Evolutionary conservation across 1,139 yeast genomes (phyloP).

Genomic region (Pichia sp.): DNA sequence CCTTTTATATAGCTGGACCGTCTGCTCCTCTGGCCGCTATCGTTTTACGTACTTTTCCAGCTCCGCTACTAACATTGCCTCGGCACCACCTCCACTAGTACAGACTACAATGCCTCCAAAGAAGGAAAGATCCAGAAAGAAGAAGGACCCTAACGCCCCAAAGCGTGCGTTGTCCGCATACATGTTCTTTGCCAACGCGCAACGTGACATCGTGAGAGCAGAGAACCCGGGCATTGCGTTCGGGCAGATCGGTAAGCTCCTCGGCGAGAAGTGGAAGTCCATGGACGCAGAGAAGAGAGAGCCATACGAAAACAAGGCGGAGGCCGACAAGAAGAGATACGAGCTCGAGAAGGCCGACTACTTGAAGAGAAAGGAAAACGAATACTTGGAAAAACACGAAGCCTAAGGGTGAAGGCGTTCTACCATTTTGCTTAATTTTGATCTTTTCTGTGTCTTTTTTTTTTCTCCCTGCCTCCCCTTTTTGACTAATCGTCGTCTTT

Average conservation of each 20-base stretch:
- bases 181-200: conserved; percentile 97
- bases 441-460: background rate
- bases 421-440: background rate
- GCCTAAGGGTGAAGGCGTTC: background rate
- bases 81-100: background rate
- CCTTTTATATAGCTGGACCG: background rate
- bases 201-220: conserved; percentile 90
- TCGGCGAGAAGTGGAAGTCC: conserved; percentile 97
- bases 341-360: conserved; percentile 94
- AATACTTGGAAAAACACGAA: conserved; percentile 16
- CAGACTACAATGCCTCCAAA: conserved; percentile 20
- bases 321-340: conserved; percentile 93
- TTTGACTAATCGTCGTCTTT: background rate
- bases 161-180: conserved; percentile 97
- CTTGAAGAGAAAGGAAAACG: conserved; percentile 45
- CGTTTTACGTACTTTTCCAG: background rate
- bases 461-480: background rate
- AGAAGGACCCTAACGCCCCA: conserved; percentile 92
- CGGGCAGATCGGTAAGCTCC: conserved; percentile 86
- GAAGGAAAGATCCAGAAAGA: conserved; percentile 26
- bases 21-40: background rate
- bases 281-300: conserved; percentile 72
- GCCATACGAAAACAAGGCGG: conserved; percentile 92
- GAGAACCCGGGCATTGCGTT: conserved; percentile 93
- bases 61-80: conserved; percentile 1